A percentile compares a stretch with the other conserved stretches of the same genome.
Evolutionary conservation across 331 rosid genomes (phyloP).

Genomic region (Cydonia oblonga): DNA sequence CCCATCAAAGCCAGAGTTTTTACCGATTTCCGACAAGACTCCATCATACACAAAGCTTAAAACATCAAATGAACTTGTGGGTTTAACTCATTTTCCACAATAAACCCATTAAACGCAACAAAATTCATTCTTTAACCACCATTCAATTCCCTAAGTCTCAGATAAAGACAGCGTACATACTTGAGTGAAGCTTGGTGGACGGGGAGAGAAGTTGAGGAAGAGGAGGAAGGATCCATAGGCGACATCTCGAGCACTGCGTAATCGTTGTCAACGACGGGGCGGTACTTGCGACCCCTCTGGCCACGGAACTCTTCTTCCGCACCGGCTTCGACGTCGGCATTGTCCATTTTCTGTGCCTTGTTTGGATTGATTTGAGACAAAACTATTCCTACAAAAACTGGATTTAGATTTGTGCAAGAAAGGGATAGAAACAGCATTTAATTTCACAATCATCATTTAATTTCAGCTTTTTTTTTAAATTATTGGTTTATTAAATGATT

Average conservation of each 20-base stretch:
- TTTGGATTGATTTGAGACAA: neutral
- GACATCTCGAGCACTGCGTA: constrained; percentile 94
- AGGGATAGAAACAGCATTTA: neutral
- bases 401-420: neutral
- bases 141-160: neutral
- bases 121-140: neutral
- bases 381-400: neutral
- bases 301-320: constrained; percentile 54
- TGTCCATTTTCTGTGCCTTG: constrained; percentile 38
- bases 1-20: too few species aligned
- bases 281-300: constrained; percentile 59
- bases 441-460: too few species aligned
- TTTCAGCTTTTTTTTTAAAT: too few species aligned
- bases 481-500: too few species aligned
- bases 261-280: constrained; percentile 76
- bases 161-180: constrained; percentile 19
- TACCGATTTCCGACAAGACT: too few species aligned
- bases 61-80: too few species aligned
- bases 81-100: neutral
- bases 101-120: neutral
- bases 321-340: constrained; percentile 61
- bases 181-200: constrained; percentile 39
- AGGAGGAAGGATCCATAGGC: constrained; percentile 68
- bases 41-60: too few species aligned
- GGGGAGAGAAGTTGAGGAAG: constrained; percentile 32